Evolutionary conservation across 1,139 yeast genomes (phyloP), one percentile per base, ranked within the genome.

Genomic region (Cylindricascospora bacillispora): DNA sequence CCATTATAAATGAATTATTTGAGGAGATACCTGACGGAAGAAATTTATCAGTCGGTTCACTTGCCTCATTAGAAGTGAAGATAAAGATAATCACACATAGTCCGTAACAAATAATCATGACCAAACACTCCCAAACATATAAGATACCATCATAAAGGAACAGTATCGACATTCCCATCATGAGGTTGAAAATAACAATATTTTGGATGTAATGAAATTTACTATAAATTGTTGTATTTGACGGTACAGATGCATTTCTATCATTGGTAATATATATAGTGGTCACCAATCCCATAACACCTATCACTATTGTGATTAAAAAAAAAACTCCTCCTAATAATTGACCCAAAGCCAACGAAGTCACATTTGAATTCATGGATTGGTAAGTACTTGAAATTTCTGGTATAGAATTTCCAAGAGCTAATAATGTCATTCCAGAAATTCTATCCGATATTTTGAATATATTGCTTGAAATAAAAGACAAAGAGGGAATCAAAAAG

Each of bases 391-490:
- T 70, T 28, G 85, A 67, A 3, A 89, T 73, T 54, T 89, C 98
- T 0, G 97, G 95, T 0, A 93, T 67, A 6, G 95, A 89, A 53
- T 89, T 89, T 1, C 97, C 97, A 38, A 86, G 63, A 0, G 98
- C 94, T 34, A 89, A 60, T 27, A 86, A 60, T 0, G 95, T 86
- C 43, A 86, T 67, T 0, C 97, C 97, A 3, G 94, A 80, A 22
- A 86, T 59, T 34, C 81, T 73, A 39, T 83, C 92, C 9, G 89
- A 72, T 28, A 86, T 55, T 9, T 72, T 67, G 13, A 83, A 56
- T 3, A 50, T 35, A 9, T 48, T 44, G 14, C 38, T 40, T 3
- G 56, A 47, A 20, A 52, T 42, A 10, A 36, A 40, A 5, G 54
- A 45, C 24, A 52, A 31, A 14, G 51, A 47, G 17, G 52, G 52